phyloP scores from a whole-genome alignment of 768 basidiomycete genomes.

The Boletus pseudopeckii region DNA sequence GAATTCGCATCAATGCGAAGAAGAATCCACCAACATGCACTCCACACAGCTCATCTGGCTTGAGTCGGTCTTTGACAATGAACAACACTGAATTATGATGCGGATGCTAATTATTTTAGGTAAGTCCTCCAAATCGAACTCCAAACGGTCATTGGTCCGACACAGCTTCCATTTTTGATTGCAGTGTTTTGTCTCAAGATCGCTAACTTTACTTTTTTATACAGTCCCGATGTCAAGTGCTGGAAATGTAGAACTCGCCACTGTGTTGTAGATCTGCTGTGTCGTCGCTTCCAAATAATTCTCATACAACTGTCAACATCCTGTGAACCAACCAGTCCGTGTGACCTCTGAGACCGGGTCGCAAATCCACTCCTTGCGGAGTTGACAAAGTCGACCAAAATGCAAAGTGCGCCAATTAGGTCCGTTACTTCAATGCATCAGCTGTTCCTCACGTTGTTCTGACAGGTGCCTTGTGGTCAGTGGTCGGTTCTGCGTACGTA shows the following conservation, averaged over 20 bases:
- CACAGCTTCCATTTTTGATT: constrained; percentile 20
- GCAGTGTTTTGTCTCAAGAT: constrained; percentile 17
- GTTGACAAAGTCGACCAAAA: constrained; percentile 29
- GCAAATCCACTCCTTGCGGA: constrained; percentile 26
- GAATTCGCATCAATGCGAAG: constrained; percentile 27
- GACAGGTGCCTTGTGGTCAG: constrained; percentile 34
- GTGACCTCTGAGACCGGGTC: constrained; percentile 28
- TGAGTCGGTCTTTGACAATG: constrained; percentile 24
- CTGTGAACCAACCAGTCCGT: constrained; percentile 13
- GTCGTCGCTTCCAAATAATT: constrained; percentile 23
- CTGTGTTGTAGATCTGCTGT: constrained; percentile 27
- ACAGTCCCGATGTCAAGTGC: constrained; percentile 20
- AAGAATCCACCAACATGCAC: constrained; percentile 18
- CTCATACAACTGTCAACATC: constrained; percentile 22
- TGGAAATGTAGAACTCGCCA: constrained; percentile 22
- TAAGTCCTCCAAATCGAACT: constrained; percentile 14
- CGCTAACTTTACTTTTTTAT: constrained; percentile 17
- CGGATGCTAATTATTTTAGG: constrained; percentile 21
- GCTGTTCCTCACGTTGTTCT: constrained; percentile 28
- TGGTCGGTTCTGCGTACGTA: constrained; percentile 31
- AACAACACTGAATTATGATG: constrained; percentile 21
- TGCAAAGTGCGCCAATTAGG: constrained; percentile 34
- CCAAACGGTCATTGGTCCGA: constrained; percentile 1
- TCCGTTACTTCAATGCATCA: constrained; percentile 28
- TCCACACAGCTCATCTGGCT: constrained; percentile 16